A percentile compares a stretch with the other conserved stretches of the same genome.
Conservation (phyloP, 257 asterid genomes). For the Knoxia roxburghii region DNA sequence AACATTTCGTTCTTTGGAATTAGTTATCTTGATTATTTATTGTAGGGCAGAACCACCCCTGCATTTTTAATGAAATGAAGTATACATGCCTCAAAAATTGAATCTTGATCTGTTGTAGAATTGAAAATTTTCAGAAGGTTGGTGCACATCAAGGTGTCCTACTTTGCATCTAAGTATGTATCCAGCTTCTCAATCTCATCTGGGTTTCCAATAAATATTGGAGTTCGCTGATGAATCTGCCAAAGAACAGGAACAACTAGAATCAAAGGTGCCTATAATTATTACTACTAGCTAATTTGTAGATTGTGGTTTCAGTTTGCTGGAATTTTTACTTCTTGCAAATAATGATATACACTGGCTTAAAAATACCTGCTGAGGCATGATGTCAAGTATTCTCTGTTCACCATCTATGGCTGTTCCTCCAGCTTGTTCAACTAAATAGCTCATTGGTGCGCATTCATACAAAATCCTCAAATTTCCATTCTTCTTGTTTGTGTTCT, state of each 20-base stretch:
- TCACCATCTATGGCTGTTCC: slow-evolving; percentile 68
- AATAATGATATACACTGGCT: not conserved
- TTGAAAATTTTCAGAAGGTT: slow-evolving; percentile 7
- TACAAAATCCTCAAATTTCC: slow-evolving; percentile 75
- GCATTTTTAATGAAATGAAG: slow-evolving; percentile 15
- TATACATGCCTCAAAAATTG: slow-evolving; percentile 19
- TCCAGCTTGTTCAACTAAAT: slow-evolving; percentile 72
- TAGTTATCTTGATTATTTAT: not conserved
- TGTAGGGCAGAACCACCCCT: not conserved
- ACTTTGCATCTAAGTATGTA: slow-evolving; percentile 20
- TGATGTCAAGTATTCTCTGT: slow-evolving; percentile 62
- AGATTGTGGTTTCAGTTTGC: not conserved
- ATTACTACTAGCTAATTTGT: not conserved
- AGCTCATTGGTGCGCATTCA: slow-evolving; percentile 91
- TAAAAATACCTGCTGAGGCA: slow-evolving; percentile 46
- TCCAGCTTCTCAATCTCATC: slow-evolving; percentile 54
- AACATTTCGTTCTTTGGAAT: not conserved
- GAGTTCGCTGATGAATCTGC: slow-evolving; percentile 81
- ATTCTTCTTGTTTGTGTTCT: slow-evolving; percentile 52
- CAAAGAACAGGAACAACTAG: slow-evolving; percentile 1
- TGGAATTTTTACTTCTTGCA: not conserved
- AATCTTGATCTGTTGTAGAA: slow-evolving; percentile 15
- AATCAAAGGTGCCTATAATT: not conserved
- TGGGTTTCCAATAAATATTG: slow-evolving; percentile 77
- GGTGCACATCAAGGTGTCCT: slow-evolving; percentile 8